A percentile compares a stretch with the other conserved stretches of the same genome.
Conservation (phyloP, 148 eudicot species). For the Chenopodium formosanum region DNA sequence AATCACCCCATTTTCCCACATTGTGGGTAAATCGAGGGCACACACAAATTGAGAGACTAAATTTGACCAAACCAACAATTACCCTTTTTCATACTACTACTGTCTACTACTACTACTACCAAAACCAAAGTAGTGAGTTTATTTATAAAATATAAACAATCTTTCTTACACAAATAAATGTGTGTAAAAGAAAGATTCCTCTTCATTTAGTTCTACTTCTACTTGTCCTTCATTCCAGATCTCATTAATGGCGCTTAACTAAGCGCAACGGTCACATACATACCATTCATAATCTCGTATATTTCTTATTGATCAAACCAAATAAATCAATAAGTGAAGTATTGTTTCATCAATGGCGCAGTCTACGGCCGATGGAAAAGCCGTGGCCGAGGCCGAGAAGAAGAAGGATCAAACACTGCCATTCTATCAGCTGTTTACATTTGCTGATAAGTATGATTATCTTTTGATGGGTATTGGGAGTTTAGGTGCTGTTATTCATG, state of each 20-base stretch:
- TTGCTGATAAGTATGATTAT: constrained; percentile 78
- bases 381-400: constrained; percentile 76
- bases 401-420: constrained; percentile 85
- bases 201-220: neutral
- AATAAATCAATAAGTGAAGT: too few species aligned
- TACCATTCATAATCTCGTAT: too few species aligned
- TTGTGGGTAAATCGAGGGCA: constrained; percentile 15
- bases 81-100: neutral
- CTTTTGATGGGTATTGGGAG: constrained; percentile 62
- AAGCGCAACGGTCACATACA: constrained; percentile 18
- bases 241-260: constrained; percentile 19
- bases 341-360: constrained; percentile 35
- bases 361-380: constrained; percentile 39
- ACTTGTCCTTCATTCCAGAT: constrained; percentile 3
- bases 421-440: constrained; percentile 74
- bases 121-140: too few species aligned
- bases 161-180: neutral
- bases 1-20: constrained; percentile 8
- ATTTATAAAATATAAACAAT: too few species aligned
- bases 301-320: too few species aligned
- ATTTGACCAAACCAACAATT: constrained; percentile 7
- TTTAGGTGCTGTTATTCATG: constrained; percentile 84
- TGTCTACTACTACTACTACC: neutral
- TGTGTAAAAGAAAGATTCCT: neutral
- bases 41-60: neutral